A percentile compares a stretch with the other conserved stretches of the same genome.
phyloP scores from a whole-genome alignment of 345 rosid genomes.

The Reutealis trisperma region DNA sequence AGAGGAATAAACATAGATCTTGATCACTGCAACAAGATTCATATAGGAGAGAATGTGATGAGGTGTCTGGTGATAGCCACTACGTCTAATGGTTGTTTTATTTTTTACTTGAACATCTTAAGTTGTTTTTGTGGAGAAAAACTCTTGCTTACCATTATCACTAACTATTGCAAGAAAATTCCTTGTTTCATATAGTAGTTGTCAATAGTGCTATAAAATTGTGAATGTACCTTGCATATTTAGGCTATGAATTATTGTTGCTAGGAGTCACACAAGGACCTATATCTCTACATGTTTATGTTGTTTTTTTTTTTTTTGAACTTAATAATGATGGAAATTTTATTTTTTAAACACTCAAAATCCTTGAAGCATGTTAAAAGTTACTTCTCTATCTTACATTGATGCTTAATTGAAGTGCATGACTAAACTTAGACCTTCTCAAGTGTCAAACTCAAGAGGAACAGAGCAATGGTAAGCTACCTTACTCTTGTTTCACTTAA shows the following conservation, averaged over 20 bases:
- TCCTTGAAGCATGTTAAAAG: background rate
- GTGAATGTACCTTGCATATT: background rate
- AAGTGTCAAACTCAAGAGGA: constrained; percentile 58
- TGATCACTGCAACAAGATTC: constrained; percentile 46
- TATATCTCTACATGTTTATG: background rate
- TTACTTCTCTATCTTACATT: constrained; percentile 12
- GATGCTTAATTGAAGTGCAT: constrained; percentile 6
- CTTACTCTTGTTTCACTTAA: constrained; percentile 8
- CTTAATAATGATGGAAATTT: background rate
- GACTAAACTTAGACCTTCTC: constrained; percentile 25
- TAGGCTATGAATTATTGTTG: background rate
- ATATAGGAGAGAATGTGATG: constrained; percentile 48
- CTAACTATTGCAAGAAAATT: background rate
- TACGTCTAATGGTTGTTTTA: constrained; percentile 16
- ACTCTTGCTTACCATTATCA: background rate
- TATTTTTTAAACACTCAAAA: background rate
- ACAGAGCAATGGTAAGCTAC: constrained; percentile 44
- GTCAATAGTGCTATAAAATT: background rate
- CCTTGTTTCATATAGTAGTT: background rate
- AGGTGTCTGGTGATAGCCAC: constrained; percentile 63
- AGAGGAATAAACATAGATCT: constrained; percentile 55
- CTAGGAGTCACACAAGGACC: background rate
- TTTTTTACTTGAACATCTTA: background rate
- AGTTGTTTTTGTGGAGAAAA: background rate
- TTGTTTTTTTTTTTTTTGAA: background rate